Evolutionary conservation across 2,329 filamentous ascomycete genomes (phyloP), one percentile per base, ranked within the genome.

Genomic region (Knufia petricola): DNA sequence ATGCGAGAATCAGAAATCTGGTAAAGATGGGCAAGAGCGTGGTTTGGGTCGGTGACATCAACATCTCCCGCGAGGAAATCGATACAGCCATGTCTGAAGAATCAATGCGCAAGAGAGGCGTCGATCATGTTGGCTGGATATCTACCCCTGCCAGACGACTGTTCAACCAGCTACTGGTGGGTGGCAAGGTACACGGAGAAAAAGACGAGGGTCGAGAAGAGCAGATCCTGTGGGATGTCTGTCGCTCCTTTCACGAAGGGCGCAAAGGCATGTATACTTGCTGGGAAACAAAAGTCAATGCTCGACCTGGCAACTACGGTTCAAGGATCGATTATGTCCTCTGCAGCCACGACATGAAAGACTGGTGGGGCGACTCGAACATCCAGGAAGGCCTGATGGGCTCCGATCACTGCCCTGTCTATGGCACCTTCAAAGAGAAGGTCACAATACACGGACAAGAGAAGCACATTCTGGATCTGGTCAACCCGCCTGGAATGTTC

Each of bases 331-430:
- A 98, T 65, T 96, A 94, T 65, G 77, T 98, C 15, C 74, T 96
- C 2, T 94, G 87, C 63, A 92, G 81, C 55, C 72, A 82, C 34
- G 76, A 78, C 30, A 85, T 95, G 71, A 85, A 82, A 59, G 69
- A 77, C 45, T 95, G 89, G 87, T 85, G 95, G 59, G 72, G 70
- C 21, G 78, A 82, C 37, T 79, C 87, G 4, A 82, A 95, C 59
- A 96, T 96, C 26, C 92, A 96, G 63, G 87, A 95, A 65, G 89
- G 89, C 0, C 69, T 96, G 19, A 84, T 94, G 69, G 92, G 92
- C 0, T 96, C 90, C 1, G 92, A 98, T 61, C 92, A 98, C 64
- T 98, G 92, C 59, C 92, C 92, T 0, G 90, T 96, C 1, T 96
- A 84, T 63, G 87, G 82, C 1, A 74, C 77, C 2, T 71, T 94